Percentiles rank a stretch among this genome's conserved stretches.
phyloP scores from a whole-genome alignment of 1,139 yeast species.

The Pichia sp. region DNA sequence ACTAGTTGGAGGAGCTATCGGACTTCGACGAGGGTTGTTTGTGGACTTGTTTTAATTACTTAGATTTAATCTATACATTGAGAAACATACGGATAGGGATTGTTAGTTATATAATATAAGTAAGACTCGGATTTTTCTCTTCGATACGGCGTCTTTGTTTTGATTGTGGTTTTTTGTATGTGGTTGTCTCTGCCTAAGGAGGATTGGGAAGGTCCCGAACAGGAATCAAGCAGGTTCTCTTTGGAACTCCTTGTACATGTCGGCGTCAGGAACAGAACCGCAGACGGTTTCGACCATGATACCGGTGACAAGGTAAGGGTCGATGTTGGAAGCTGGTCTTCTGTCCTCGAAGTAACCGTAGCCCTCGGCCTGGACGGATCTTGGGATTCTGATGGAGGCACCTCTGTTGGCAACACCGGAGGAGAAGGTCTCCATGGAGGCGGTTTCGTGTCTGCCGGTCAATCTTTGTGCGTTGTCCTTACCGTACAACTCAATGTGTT shows the following conservation, averaged over 20 bases:
- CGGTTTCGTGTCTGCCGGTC: constrained; percentile 98
- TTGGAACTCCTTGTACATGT: constrained; percentile 83
- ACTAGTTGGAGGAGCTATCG: too few species aligned
- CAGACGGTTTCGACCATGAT: constrained; percentile 95
- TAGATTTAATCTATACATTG: background rate
- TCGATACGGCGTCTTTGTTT: background rate
- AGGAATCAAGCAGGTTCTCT: constrained; percentile 48
- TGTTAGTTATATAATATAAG: background rate
- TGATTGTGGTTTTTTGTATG: too few species aligned
- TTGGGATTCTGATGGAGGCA: constrained; percentile 96
- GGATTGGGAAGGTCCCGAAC: background rate
- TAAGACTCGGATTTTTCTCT: background rate
- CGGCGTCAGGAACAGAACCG: constrained; percentile 94
- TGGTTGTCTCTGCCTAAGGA: background rate
- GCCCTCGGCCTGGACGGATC: constrained; percentile 97
- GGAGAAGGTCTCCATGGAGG: constrained; percentile 83
- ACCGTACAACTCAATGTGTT: constrained; percentile 94
- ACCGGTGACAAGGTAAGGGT: constrained; percentile 97
- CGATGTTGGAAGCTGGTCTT: constrained; percentile 99
- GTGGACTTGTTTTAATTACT: background rate
- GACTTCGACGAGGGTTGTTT: too few species aligned
- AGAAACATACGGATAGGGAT: background rate
- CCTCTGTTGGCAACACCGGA: constrained; percentile 99
- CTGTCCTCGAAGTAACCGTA: constrained; percentile 98
- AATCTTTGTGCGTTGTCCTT: constrained; percentile 90